Evolutionary conservation across 257 asterid genomes (phyloP).

Genomic region (Solanum piurae): DNA sequence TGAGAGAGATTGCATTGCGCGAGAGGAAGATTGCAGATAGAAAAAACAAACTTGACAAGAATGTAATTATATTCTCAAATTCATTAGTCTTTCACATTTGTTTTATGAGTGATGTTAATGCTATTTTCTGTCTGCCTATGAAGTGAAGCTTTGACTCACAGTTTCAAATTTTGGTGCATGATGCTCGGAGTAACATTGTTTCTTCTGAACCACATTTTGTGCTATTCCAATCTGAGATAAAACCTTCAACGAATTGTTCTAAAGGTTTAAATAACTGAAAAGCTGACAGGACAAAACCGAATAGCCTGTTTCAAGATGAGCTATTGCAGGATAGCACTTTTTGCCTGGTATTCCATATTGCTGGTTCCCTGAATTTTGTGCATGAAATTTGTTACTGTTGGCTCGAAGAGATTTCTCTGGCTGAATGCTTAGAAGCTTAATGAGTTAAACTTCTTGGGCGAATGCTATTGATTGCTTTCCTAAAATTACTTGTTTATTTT

Average conservation of each 20-base stretch:
- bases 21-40: conserved; percentile 71
- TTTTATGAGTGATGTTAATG: not conserved
- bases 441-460: not conserved
- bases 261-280: not conserved
- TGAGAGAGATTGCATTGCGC: conserved; percentile 63
- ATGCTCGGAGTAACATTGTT: not conserved
- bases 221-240: not conserved
- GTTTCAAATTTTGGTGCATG: not conserved
- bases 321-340: not conserved
- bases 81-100: not conserved
- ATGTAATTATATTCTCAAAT: conserved; percentile 30
- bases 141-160: not conserved
- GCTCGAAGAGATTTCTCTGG: not conserved
- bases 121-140: not conserved
- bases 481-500: not conserved
- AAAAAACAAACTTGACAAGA: conserved; percentile 64
- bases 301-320: not conserved
- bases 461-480: not conserved
- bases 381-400: not conserved
- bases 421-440: not conserved
- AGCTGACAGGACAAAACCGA: not conserved
- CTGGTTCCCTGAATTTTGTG: not conserved
- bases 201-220: not conserved
- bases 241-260: not conserved
- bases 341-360: not conserved